phyloP scores from a whole-genome alignment of 1,139 yeast genomes.

The Saccharomyces pastorianus region DNA sequence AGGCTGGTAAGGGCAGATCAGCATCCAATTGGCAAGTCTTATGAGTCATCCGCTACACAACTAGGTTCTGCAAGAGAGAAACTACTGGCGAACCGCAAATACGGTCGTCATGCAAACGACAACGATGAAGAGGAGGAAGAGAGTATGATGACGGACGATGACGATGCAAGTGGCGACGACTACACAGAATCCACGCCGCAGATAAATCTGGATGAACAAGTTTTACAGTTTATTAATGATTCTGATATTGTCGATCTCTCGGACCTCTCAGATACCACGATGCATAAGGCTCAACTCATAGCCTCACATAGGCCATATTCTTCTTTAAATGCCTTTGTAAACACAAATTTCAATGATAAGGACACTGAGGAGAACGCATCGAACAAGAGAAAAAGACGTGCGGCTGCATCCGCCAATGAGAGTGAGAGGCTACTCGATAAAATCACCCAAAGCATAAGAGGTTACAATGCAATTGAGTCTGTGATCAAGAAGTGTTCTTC shows the following conservation, averaged over 20 bases:
- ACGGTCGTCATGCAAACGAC: slow-evolving; percentile 10
- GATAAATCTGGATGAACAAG: slow-evolving; percentile 53
- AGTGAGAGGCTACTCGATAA: slow-evolving; percentile 75
- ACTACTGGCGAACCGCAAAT: slow-evolving; percentile 12
- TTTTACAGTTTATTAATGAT: slow-evolving; percentile 68
- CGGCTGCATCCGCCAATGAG: slow-evolving; percentile 45
- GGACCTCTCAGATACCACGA: slow-evolving; percentile 68
- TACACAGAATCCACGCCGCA: slow-evolving; percentile 35
- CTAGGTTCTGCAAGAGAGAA: slow-evolving; percentile 22
- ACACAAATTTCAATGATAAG: slow-evolving; percentile 40
- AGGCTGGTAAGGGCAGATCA: slow-evolving; percentile 28
- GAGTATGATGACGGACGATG: slow-evolving; percentile 22
- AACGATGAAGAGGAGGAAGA: slow-evolving; percentile 31
- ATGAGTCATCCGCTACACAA: slow-evolving; percentile 10
- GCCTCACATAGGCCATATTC: slow-evolving; percentile 66
- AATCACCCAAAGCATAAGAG: slow-evolving; percentile 61
- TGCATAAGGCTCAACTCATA: slow-evolving; percentile 57
- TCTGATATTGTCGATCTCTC: slow-evolving; percentile 69
- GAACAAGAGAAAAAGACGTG: slow-evolving; percentile 28
- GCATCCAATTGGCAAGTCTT: not conserved
- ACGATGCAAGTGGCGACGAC: slow-evolving; percentile 31
- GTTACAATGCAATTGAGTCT: slow-evolving; percentile 90
- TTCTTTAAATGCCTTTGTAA: slow-evolving; percentile 41
- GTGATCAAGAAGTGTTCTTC: slow-evolving; percentile 75
- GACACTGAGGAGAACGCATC: slow-evolving; percentile 18